Evolutionary conservation across 345 rosid genomes (phyloP).

Genomic region (thale cress (Arabidopsis thaliana)): DNA sequence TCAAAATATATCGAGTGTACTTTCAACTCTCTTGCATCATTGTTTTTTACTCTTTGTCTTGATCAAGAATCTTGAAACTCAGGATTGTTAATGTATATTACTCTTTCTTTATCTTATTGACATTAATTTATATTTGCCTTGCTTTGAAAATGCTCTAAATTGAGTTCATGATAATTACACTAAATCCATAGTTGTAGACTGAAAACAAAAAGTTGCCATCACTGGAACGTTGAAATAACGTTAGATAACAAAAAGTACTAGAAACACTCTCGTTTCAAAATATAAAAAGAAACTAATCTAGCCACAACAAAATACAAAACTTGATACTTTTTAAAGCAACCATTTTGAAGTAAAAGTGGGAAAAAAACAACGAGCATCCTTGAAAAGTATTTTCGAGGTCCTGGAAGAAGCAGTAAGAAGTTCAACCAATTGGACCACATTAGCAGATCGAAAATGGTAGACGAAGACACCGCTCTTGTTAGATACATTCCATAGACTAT

Average conservation of each 20-base stretch:
- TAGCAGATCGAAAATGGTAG: too few relatives aligned
- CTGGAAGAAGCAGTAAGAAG: too few relatives aligned
- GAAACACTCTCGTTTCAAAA: neutral
- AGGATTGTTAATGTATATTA: slow-evolving; percentile 34
- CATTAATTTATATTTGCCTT: neutral
- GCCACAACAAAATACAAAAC: too few relatives aligned
- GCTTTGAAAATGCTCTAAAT: neutral
- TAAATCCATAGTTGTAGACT: neutral
- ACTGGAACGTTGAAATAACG: neutral
- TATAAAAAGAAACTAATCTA: too few relatives aligned
- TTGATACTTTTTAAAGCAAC: too few relatives aligned
- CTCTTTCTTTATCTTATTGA: slow-evolving; percentile 15
- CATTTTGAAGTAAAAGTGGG: too few relatives aligned
- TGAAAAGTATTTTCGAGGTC: too few relatives aligned
- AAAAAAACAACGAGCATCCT: too few relatives aligned
- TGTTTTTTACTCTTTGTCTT: slow-evolving; percentile 33
- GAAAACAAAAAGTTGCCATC: too few relatives aligned
- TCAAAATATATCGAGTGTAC: slow-evolving; percentile 15
- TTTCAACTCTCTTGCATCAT: slow-evolving; percentile 29
- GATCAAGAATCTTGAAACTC: slow-evolving; percentile 35
- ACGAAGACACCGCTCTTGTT: too few relatives aligned
- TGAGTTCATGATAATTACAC: neutral
- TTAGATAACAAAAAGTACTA: neutral
- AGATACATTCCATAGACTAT: too few relatives aligned
- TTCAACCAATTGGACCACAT: too few relatives aligned